Evolutionary conservation across 805 yeast genomes (phyloP).

Genomic region (Metschnikowia borealis): DNA sequence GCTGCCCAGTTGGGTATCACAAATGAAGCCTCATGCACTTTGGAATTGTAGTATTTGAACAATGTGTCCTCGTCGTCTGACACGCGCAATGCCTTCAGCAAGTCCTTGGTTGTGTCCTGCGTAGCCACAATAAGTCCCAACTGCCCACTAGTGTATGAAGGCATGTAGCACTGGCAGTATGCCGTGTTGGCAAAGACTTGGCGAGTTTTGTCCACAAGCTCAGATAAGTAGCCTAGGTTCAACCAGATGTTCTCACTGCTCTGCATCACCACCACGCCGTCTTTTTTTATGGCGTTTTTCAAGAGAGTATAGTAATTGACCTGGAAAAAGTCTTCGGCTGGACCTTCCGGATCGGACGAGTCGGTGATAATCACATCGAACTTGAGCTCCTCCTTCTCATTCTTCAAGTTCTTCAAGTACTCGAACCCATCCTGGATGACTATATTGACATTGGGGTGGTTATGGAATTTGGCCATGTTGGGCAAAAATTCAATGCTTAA

Average conservation of each 20-base stretch:
- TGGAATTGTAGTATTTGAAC: conserved; percentile 62
- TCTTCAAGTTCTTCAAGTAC: conserved; percentile 45
- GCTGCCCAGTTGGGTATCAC: conserved; percentile 80
- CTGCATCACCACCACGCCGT: conserved; percentile 77
- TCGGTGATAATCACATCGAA: conserved; percentile 88
- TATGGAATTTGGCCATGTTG: conserved; percentile 62
- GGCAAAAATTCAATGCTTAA: conserved; percentile 72
- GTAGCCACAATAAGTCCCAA: conserved; percentile 74
- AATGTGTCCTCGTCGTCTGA: conserved; percentile 45
- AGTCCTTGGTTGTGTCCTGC: conserved; percentile 44
- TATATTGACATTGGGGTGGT: conserved; percentile 62
- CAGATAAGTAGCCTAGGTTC: conserved; percentile 49
- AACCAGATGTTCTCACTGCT: conserved; percentile 75
- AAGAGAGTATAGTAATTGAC: conserved; percentile 69
- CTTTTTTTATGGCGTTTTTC: conserved; percentile 53
- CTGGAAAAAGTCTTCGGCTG: conserved; percentile 87
- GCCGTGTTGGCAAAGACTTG: conserved; percentile 57
- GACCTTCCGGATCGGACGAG: conserved; percentile 94
- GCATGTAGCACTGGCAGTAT: conserved; percentile 78
- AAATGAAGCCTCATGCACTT: conserved; percentile 69
- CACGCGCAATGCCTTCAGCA: conserved; percentile 50
- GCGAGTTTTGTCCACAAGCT: conserved; percentile 45
- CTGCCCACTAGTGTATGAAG: conserved; percentile 86
- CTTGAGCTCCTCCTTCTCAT: conserved; percentile 35
- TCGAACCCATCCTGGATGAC: conserved; percentile 81